Evolutionary conservation across 441 rosid genomes (phyloP).

Genomic region (Pelargonium cotyledonis): DNA sequence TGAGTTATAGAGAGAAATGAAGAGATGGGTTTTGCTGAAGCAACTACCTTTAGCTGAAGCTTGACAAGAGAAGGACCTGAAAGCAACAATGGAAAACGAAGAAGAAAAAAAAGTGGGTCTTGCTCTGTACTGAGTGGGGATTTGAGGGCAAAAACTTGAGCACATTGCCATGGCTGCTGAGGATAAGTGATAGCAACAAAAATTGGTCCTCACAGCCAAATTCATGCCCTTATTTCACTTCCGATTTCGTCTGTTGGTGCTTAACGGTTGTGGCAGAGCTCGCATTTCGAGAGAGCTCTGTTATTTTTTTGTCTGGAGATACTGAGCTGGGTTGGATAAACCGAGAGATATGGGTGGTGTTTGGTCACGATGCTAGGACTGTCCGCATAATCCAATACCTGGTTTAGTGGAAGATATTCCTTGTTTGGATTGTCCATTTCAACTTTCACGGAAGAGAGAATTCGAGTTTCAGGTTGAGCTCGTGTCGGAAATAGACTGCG

Average conservation of each 20-base stretch:
- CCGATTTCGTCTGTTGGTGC: not conserved
- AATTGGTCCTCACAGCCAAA: slow-evolving; percentile 16
- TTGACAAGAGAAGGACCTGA: slow-evolving; percentile 43
- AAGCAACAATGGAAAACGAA: slow-evolving; percentile 18
- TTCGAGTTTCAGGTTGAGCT: no score
- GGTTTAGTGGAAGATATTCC: no score
- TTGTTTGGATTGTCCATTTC: no score
- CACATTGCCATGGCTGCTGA: slow-evolving; percentile 47
- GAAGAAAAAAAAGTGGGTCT: slow-evolving; percentile 31
- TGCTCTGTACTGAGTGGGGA: slow-evolving; percentile 34
- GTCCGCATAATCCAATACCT: no score
- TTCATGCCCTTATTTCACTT: slow-evolving; percentile 10
- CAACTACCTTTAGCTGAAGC: slow-evolving; percentile 36
- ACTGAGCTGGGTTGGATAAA: no score
- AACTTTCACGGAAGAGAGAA: no score
- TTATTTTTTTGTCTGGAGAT: no score
- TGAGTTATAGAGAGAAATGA: not conserved
- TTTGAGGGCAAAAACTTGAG: slow-evolving; percentile 50
- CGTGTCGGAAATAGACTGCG: no score
- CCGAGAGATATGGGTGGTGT: no score
- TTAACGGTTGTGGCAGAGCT: slow-evolving; percentile 6
- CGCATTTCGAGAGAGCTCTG: slow-evolving; percentile 10
- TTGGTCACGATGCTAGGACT: no score
- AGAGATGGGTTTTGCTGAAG: not conserved
- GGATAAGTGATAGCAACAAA: slow-evolving; percentile 23